Evolutionary conservation across 768 basidiomycete genomes (phyloP).

Genomic region (Suillus plorans): DNA sequence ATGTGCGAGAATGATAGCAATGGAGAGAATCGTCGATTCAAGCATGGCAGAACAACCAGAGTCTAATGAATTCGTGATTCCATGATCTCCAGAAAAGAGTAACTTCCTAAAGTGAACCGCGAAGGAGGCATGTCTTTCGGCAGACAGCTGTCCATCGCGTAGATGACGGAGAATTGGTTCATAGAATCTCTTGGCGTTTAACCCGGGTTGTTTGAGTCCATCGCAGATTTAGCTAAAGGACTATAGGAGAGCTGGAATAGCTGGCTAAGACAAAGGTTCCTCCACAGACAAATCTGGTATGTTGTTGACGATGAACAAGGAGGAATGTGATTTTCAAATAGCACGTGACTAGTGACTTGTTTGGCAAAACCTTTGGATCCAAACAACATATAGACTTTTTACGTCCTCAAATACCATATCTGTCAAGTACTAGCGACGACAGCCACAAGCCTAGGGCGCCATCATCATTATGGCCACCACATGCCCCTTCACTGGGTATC

Average conservation of each 20-base stretch:
- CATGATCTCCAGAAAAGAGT: not conserved
- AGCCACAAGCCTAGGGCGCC: not conserved
- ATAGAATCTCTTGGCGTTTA: not conserved
- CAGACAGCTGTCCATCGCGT: not conserved
- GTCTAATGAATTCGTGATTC: not conserved
- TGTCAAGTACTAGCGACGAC: not conserved
- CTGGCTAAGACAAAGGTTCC: not conserved
- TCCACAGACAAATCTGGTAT: not conserved
- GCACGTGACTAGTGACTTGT: not conserved
- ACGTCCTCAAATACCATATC: not conserved
- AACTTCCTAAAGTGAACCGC: not conserved
- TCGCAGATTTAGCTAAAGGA: not conserved
- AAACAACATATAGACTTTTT: not conserved
- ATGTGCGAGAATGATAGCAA: no score
- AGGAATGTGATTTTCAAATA: not conserved
- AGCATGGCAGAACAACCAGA: not conserved
- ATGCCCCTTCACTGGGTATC: constrained; percentile 50
- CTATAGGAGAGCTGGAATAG: not conserved
- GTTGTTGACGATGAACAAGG: not conserved
- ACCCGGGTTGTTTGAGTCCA: not conserved
- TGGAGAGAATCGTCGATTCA: not conserved
- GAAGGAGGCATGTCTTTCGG: not conserved
- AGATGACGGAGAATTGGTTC: not conserved
- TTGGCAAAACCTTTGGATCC: not conserved
- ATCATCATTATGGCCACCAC: not conserved